Percentiles rank a stretch among this genome's conserved stretches.
Evolutionary conservation across 495 filamentous ascomycete genomes (phyloP).

Genomic region (Bathelium albidoporum): DNA sequence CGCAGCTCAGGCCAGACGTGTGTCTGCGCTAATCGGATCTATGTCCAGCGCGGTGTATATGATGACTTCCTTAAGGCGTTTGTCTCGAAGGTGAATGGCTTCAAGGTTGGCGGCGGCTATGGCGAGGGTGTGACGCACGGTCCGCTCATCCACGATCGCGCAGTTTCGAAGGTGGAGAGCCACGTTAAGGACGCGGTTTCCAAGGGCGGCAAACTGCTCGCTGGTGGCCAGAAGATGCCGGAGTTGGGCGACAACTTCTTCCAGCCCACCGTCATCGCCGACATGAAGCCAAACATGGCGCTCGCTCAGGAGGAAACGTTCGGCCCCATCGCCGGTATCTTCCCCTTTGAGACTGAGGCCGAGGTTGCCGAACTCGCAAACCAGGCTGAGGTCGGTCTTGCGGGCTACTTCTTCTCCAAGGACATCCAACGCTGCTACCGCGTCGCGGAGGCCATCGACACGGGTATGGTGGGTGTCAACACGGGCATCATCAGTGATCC

Average conservation of each 20-base stretch:
- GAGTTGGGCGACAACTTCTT: constrained; percentile 40
- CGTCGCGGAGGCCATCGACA: constrained; percentile 41
- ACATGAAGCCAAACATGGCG: constrained; percentile 38
- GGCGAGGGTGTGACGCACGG: constrained; percentile 34
- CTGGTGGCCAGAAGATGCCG: constrained; percentile 31
- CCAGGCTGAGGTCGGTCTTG: constrained; percentile 39
- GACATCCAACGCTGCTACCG: constrained; percentile 38
- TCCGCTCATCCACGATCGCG: constrained; percentile 37
- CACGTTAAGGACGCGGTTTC: constrained; percentile 32
- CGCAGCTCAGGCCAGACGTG: constrained; percentile 63
- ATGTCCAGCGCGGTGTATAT: constrained; percentile 47
- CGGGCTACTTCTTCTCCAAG: constrained; percentile 40
- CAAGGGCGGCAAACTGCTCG: constrained; percentile 35
- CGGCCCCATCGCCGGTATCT: constrained; percentile 43
- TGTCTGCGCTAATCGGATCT: constrained; percentile 63
- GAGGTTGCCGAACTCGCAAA: constrained; percentile 44
- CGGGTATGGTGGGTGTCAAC: constrained; percentile 47
- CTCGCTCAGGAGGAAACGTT: constrained; percentile 49
- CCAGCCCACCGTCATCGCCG: constrained; percentile 39
- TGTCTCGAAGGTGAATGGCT: constrained; percentile 31
- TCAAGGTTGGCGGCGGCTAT: constrained; percentile 36
- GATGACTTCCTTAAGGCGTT: constrained; percentile 34
- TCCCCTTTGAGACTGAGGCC: constrained; percentile 41
- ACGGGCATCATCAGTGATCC: constrained; percentile 33
- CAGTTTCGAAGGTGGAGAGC: constrained; percentile 28